Evolutionary conservation across 257 asterid species (phyloP), one percentile per base, ranked within the genome.

Genomic region (Perilla frutescens): DNA sequence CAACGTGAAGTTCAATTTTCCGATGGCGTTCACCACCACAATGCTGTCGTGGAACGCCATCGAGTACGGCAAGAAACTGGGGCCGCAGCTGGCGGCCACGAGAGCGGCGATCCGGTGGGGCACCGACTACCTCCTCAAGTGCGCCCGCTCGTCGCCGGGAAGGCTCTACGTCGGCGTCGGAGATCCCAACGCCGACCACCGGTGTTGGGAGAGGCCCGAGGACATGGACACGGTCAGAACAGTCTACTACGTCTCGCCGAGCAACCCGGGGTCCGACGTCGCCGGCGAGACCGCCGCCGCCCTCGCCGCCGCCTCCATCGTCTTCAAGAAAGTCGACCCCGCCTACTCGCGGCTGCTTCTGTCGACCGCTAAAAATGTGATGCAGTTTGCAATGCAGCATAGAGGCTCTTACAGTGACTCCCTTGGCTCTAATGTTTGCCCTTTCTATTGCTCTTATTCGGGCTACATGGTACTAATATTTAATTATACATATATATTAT

Each of bases 211-310:
- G 77, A 81, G 98, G 81, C 98, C 98, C 0, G 98, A 92, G 61
- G 96, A 92, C 31, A 92, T 92, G 96, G 98, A 90, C 85, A 86
- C 97, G 2, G 12, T 67, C 2, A 75, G 98, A 20, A 79, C 49
- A 31, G 92, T 86, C 3, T 93, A 83, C 62, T 90, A 76, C 0
- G 95, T 93, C 10, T 89, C 97, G 0, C 62, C 88, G 0, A 36
- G n/a, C 64, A 89, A 86, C 68, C 98, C 97, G 0, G 98, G 98
- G 5, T 89, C 98, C 0, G 98, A 93, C 44, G 97, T 93, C 3
- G 97, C 98, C 0, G 98, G 84, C 4, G 98, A 93, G 75, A 93
- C 96, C 2, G 97, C 98, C 0, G 97, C 98, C 0, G 97, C 98
- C 4, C 73, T 93, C 59, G 98, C 98, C 0, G 88, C 98, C 0